phyloP scores from a whole-genome alignment of 208 protist genomes.

The Vickermania ingenoplastis region DNA sequence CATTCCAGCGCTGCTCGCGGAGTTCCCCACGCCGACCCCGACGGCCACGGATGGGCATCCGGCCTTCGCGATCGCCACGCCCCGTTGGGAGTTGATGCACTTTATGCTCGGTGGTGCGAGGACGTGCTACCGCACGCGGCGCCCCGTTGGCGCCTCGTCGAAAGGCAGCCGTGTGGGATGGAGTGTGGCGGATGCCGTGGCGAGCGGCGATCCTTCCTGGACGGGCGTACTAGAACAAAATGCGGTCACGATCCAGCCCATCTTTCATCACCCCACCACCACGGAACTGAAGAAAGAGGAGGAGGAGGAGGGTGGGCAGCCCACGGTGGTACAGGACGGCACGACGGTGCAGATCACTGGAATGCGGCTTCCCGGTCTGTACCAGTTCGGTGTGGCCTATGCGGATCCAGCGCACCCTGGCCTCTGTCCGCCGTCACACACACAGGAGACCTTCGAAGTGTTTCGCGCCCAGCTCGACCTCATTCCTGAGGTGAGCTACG shows the following conservation, averaged over 20 bases:
- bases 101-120: too few species aligned
- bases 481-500: not conserved
- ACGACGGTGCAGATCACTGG: not conserved
- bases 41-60: not conserved
- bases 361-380: constrained; percentile 55
- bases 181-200: too few species aligned
- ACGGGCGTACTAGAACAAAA: too few species aligned
- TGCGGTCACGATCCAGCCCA: too few species aligned
- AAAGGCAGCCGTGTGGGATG: too few species aligned
- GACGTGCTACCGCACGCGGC: too few species aligned
- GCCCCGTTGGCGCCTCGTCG: too few species aligned
- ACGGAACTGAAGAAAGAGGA: too few species aligned
- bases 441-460: constrained; percentile 63
- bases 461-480: constrained; percentile 25
- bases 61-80: not conserved
- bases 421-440: constrained; percentile 44
- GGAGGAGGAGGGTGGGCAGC: too few species aligned
- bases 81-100: not conserved
- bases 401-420: constrained; percentile 57
- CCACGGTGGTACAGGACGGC: too few species aligned
- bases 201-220: too few species aligned
- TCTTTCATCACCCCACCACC: too few species aligned
- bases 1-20: not conserved
- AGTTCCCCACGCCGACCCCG: not conserved
- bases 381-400: constrained; percentile 48